A percentile compares a stretch with the other conserved stretches of the same genome.
Conservation (phyloP, 768 basidiomycete species). For the Lyophyllum decastes region DNA sequence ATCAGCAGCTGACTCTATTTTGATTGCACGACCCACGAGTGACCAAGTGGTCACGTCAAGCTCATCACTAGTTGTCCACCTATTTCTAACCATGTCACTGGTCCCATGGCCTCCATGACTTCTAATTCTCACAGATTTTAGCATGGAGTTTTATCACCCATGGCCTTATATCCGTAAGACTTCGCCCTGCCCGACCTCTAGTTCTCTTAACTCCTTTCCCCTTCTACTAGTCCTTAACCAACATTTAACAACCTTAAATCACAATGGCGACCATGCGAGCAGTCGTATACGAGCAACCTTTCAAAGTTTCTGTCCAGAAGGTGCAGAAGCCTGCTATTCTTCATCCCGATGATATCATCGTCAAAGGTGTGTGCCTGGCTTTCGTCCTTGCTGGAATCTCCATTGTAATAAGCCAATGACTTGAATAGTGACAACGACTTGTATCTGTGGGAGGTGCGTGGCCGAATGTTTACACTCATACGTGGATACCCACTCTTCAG, state of each 20-base stretch:
- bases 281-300: conserved; percentile 55
- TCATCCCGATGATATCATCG: conserved; percentile 56
- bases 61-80: no score
- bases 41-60: neutral
- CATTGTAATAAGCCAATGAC: neutral
- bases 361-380: conserved; percentile 34
- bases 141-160: no score
- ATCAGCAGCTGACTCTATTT: conserved; percentile 2
- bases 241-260: no score
- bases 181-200: neutral
- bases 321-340: conserved; percentile 48
- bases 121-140: neutral
- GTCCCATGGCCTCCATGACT: neutral
- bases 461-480: neutral
- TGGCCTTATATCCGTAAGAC: neutral
- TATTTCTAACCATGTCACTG: neutral
- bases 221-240: no score
- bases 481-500: neutral
- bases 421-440: conserved; percentile 45
- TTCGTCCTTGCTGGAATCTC: neutral
- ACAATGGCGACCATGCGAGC: conserved; percentile 42
- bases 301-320: conserved; percentile 44
- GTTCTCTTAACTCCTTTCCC: no score
- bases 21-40: neutral
- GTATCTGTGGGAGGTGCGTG: conserved; percentile 51